Evolutionary conservation across 139 green algal genomes (phyloP).

Genomic region (Picocystis salinarum): DNA sequence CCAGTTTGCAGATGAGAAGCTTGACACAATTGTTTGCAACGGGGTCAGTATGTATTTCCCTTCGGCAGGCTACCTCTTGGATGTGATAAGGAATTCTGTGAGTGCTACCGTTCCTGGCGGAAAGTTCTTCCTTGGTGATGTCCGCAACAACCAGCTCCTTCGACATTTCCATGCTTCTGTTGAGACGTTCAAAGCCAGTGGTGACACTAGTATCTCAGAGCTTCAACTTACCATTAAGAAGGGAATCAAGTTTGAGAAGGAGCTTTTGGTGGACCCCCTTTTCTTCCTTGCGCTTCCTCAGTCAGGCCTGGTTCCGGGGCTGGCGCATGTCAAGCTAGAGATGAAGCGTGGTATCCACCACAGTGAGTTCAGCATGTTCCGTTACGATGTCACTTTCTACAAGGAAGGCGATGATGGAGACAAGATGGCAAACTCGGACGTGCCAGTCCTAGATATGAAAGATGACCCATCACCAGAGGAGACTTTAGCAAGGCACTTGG

Average conservation of each 20-base stretch:
- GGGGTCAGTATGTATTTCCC: slow-evolving; percentile 17
- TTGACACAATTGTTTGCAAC: slow-evolving; percentile 14
- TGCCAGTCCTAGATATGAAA: neutral
- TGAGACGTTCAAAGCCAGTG: slow-evolving; percentile 1
- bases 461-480: neutral
- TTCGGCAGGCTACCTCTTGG: slow-evolving; percentile 7
- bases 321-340: neutral
- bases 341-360: slow-evolving; percentile 6
- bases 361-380: slow-evolving; percentile 4
- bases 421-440: neutral
- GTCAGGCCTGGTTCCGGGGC: neutral
- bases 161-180: slow-evolving; percentile 10
- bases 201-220: neutral
- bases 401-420: neutral
- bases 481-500: neutral
- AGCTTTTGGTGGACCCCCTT: slow-evolving; percentile 9
- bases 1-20: slow-evolving; percentile 3
- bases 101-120: slow-evolving; percentile 5
- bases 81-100: slow-evolving; percentile 1
- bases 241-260: slow-evolving; percentile 3
- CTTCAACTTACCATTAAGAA: neutral
- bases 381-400: slow-evolving; percentile 6
- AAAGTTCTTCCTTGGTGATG: slow-evolving; percentile 15
- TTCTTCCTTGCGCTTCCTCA: slow-evolving; percentile 2
- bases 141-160: slow-evolving; percentile 7